Evolutionary conservation across 495 filamentous ascomycete species (phyloP), one percentile per base, ranked within the genome.

Genomic region (Cercophora samala): DNA sequence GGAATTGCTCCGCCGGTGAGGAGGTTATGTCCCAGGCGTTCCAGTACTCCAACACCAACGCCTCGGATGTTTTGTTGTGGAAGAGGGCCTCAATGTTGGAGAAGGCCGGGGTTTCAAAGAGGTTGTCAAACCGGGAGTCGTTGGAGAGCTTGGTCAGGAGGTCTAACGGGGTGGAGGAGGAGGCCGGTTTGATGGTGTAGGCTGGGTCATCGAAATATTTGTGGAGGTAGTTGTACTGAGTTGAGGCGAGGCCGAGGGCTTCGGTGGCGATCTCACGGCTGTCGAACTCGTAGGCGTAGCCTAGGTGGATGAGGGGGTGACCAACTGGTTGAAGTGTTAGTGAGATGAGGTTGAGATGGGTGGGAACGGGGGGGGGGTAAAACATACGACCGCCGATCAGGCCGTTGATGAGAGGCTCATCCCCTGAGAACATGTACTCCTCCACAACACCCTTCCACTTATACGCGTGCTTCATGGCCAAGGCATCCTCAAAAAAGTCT

Each of bases 401-500:
- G 11, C 87, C 84, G 77, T 92, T 90, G 66, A 96, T 85, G 58
- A 97, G 74, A 1, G 93, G 93, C 72, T 92, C 80, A 32, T 90
- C 81, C 11, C 91, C 93, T 17, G 84, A 77, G 64, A 92, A 90
- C 37, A 97, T 71, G 71, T 90, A 97, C 62, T 95, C 86, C 3
- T 85, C 79, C 2, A 96, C 80, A 5, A 96, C 85, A 51, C 80
- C 76, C 73, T 89, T 92, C 93, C 93, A 97, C 75, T 95, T 86
- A 77, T 97, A 97, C 51, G 85, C 82, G 63, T 88, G 82, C 29
- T 84, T 83, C 70, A 87, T 78, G 5, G 89, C 92, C 55, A 97
- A 77, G 66, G 90, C 84, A 75, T 97, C 93, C 73, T 97, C 93
- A 72, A 95, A 97, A 71, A 93, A 96, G 74, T 97, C 91, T 21